These are phyloP conservation scores for Ceriops decandra DNA, from an alignment of 345 rosid genomes.

Conservation along the genomic window DNA sequence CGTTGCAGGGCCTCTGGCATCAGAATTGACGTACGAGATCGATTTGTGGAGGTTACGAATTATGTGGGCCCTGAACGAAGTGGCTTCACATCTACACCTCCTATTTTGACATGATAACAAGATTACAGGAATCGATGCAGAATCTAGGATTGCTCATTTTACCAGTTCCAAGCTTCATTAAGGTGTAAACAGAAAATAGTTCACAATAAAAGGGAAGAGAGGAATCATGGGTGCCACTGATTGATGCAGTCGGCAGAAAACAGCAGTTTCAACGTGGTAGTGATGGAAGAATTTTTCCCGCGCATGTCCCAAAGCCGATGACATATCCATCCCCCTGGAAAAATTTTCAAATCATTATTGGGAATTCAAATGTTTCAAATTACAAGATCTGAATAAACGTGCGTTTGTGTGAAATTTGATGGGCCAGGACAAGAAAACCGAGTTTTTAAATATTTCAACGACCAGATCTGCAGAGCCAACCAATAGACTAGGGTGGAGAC, in stretches of 20 bases:
- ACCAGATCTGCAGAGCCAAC: no score
- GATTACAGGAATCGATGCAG: no score
- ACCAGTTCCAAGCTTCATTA: no score
- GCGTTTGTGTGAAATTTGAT: no score
- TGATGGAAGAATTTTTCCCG: slow-evolving; percentile 67
- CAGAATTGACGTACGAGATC: slow-evolving; percentile 48
- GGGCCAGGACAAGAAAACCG: no score
- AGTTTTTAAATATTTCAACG: no score
- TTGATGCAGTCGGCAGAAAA: background rate
- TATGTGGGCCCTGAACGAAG: slow-evolving; percentile 48
- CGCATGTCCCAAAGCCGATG: slow-evolving; percentile 86
- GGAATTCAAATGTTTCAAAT: background rate
- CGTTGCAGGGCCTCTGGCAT: slow-evolving; percentile 45
- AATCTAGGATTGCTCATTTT: no score
- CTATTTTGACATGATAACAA: no score
- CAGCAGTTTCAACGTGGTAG: background rate
- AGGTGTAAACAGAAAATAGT: no score
- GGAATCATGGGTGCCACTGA: background rate
- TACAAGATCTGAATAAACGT: background rate
- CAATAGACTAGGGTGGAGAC: no score
- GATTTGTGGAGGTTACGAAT: slow-evolving; percentile 51
- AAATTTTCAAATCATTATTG: slow-evolving; percentile 7
- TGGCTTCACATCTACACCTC: no score
- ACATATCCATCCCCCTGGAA: slow-evolving; percentile 85
- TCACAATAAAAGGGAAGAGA: no score